Evolutionary conservation across 495 filamentous ascomycete genomes (phyloP).

Genomic region (Aspergillus wentii): DNA sequence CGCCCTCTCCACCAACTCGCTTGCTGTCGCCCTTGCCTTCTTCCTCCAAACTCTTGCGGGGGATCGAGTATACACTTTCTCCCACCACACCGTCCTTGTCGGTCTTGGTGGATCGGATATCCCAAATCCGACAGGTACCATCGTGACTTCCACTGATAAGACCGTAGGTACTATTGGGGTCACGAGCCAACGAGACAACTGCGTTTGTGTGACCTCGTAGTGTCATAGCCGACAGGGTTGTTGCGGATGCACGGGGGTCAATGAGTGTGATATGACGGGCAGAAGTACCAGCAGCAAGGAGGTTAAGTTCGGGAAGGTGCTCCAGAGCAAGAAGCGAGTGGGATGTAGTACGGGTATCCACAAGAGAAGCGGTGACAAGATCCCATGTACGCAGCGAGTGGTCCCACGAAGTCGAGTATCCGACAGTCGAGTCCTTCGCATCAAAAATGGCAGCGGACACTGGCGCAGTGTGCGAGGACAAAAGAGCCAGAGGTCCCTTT

Average conservation of each 20-base stretch:
- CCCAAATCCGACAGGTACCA: constrained; percentile 88
- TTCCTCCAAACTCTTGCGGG: constrained; percentile 60
- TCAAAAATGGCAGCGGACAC: constrained; percentile 79
- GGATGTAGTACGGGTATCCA: constrained; percentile 77
- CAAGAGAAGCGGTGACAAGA: constrained; percentile 66
- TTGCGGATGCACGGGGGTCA: constrained; percentile 74
- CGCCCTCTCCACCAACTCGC: constrained; percentile 64
- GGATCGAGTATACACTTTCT: constrained; percentile 75
- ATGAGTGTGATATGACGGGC: constrained; percentile 86
- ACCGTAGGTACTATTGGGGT: constrained; percentile 70
- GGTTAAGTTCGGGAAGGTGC: constrained; percentile 58
- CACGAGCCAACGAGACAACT: constrained; percentile 63
- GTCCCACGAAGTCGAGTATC: constrained; percentile 84
- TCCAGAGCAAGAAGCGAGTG: constrained; percentile 73
- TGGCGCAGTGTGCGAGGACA: constrained; percentile 65
- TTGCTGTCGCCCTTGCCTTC: constrained; percentile 45
- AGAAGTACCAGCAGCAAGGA: constrained; percentile 80
- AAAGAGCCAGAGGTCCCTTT: constrained; percentile 70
- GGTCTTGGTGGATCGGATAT: constrained; percentile 68
- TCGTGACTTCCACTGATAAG: constrained; percentile 83
- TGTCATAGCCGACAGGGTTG: constrained; percentile 74
- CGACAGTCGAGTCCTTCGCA: constrained; percentile 76
- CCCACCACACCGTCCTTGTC: constrained; percentile 66
- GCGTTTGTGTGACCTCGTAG: constrained; percentile 86
- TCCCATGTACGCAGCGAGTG: constrained; percentile 89